A percentile compares a stretch with the other conserved stretches of the same genome.
Evolutionary conservation across 1,284 basidiomycete species (phyloP).

Genomic region (Inonotus hispidus): DNA sequence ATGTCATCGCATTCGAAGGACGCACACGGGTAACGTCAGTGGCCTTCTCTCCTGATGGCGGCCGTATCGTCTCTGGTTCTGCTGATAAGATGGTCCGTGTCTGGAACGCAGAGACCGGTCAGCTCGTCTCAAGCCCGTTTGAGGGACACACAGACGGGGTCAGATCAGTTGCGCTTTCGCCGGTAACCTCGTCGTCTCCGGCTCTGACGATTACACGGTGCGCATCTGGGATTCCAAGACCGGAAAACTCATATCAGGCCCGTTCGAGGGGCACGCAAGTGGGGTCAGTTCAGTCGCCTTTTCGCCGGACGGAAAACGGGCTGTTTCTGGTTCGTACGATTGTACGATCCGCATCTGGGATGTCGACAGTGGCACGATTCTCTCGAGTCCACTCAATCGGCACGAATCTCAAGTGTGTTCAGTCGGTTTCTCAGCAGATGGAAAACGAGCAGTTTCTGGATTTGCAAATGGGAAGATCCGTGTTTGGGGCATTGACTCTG

Average conservation of each 20-base stretch:
- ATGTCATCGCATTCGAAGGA: not conserved
- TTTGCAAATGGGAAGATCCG: constrained; percentile 6
- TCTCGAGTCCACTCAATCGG: not conserved
- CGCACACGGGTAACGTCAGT: not conserved
- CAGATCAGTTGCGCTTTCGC: not conserved
- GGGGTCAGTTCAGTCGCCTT: not conserved
- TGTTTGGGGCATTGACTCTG: constrained; percentile 13
- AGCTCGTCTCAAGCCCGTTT: not conserved
- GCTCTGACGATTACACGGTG: not conserved
- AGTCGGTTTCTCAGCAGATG: constrained; percentile 10
- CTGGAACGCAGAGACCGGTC: not conserved
- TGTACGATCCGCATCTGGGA: not conserved
- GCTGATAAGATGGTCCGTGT: not conserved
- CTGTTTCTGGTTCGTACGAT: not conserved
- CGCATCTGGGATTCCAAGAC: not conserved
- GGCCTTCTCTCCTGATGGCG: not conserved
- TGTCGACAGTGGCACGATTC: not conserved
- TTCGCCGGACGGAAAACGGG: not conserved
- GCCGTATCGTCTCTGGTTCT: not conserved
- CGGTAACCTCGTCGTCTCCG: not conserved
- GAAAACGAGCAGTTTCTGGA: constrained; percentile 11
- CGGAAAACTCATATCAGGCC: not conserved
- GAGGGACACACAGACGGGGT: not conserved
- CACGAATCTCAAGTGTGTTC: not conserved
- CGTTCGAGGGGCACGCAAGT: not conserved